Evolutionary conservation across 2,329 filamentous ascomycete species (phyloP).

Genomic region (Alternaria hordeiaustralica): DNA sequence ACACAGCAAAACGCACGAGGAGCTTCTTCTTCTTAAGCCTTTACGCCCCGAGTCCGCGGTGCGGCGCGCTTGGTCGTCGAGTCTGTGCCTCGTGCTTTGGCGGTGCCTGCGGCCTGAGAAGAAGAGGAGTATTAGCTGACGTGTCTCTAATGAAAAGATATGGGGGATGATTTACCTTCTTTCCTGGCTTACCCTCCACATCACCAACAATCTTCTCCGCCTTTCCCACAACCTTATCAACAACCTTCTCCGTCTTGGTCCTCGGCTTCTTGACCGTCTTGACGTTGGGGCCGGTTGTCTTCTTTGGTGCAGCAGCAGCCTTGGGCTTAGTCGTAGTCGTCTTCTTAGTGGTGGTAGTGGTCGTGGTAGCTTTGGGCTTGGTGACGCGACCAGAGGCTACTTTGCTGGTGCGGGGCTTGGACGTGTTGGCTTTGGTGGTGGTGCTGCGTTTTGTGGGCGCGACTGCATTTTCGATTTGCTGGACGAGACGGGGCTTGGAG

Average conservation of each 20-base stretch:
- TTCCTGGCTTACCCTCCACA: constrained; percentile 33
- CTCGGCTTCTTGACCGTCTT: constrained; percentile 34
- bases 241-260: constrained; percentile 36
- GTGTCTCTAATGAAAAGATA: background rate
- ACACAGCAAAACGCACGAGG: background rate
- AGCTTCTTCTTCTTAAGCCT: background rate
- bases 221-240: constrained; percentile 35
- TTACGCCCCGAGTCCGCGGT: constrained; percentile 10
- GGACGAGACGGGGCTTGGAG: constrained; percentile 61
- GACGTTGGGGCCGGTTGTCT: constrained; percentile 15
- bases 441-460: constrained; percentile 49
- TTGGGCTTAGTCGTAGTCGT: constrained; percentile 14
- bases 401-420: constrained; percentile 40
- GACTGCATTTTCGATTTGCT: constrained; percentile 55
- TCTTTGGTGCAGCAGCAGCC: constrained; percentile 4
- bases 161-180: constrained; percentile 32
- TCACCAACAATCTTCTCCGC: constrained; percentile 30
- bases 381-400: constrained; percentile 4
- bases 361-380: constrained; percentile 49
- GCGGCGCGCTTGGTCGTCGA: constrained; percentile 12
- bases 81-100: constrained; percentile 17
- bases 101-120: constrained; percentile 16
- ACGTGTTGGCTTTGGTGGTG: constrained; percentile 47
- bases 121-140: background rate
- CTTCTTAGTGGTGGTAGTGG: constrained; percentile 4